Base-by-base conservation (phyloP, 306 rosid species). In the Gillenia trifoliata region DNA sequence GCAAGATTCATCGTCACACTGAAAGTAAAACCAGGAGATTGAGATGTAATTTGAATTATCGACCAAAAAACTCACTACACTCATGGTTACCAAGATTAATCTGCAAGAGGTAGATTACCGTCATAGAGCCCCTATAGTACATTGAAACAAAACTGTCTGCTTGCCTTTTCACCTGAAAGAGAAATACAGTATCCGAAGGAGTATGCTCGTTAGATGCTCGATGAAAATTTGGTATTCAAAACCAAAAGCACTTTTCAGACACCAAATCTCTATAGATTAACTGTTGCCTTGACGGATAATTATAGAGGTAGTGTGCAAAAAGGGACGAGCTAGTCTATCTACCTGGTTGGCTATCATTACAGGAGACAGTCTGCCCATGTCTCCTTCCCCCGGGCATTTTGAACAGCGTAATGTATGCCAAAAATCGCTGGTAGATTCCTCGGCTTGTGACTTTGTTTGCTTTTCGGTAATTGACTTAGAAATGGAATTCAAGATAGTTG, bases 1-100 rank as follows among this genome's bases (percentile, higher is more conserved):
- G 69, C 98, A 94, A 23, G 96, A 91, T 83, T 94, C 98, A 64
- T 91, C 98, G 12, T 94, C 98, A 78, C 98, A 91, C 98, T 94
- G 89, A 68, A 81, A 76, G 78, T 72, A 66, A 75, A 76, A 62
- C 40, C 47, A 19, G 0, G 62, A 25, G 47, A 26, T n/a, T 33
- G 33, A 75, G 25, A 76, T 54, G 45, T 28, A 29, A 69, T 26
- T 70, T 45, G 50, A 45, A 26, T 30, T n/a, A 19, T 16, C 23
- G n/a, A 71, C 2, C 16, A 15, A 34, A 31, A 28, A 23, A 40
- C 16, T 28, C 41, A 61, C 33, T 29, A 49, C 19, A 64, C 30
- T 64, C 33, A 33, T 66, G 15, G 26, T 81, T 36, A 15, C 55
- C 69, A 60, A 70, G n/a, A 19, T 34, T 78, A n/a, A 55, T 43